Percentiles rank a stretch among this genome's conserved stretches.
phyloP scores from a whole-genome alignment of 257 asterid genomes.

The Solanum stenotomum region DNA sequence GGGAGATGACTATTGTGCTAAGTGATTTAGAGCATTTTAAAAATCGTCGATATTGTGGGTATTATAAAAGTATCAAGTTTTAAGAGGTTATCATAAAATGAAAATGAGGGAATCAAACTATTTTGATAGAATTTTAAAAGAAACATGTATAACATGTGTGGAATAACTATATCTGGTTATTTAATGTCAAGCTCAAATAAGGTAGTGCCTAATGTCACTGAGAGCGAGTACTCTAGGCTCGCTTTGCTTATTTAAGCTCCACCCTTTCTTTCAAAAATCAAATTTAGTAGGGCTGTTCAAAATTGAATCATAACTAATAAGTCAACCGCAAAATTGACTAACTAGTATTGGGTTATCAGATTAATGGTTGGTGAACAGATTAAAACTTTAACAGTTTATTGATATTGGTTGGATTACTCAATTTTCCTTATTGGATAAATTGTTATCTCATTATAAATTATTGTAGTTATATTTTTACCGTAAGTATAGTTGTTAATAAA shows the following conservation, averaged over 20 bases:
- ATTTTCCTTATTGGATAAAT: not conserved
- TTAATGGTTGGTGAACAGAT: not conserved
- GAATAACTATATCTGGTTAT: not conserved
- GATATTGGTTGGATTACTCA: not conserved
- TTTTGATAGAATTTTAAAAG: too few relatives aligned
- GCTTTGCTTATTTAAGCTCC: too few relatives aligned
- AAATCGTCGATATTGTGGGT: not conserved
- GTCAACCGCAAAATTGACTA: not conserved
- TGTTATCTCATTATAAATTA: too few relatives aligned
- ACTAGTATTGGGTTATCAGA: not conserved
- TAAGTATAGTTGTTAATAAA: not conserved
- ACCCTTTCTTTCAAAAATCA: too few relatives aligned
- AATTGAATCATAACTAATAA: not conserved
- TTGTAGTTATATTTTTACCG: too few relatives aligned
- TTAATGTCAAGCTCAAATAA: not conserved
- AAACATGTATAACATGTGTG: not conserved
- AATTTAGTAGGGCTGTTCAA: not conserved
- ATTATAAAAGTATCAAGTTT: too few relatives aligned
- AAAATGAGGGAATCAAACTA: not conserved
- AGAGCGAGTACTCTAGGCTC: not conserved
- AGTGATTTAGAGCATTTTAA: not conserved
- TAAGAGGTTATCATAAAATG: not conserved
- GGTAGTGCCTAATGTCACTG: not conserved
- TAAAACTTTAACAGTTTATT: too few relatives aligned
- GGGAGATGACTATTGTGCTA: not conserved